These are phyloP conservation scores for Amaranthus palmeri DNA, from an alignment of 148 eudicot species.

Conservation along the genomic window DNA sequence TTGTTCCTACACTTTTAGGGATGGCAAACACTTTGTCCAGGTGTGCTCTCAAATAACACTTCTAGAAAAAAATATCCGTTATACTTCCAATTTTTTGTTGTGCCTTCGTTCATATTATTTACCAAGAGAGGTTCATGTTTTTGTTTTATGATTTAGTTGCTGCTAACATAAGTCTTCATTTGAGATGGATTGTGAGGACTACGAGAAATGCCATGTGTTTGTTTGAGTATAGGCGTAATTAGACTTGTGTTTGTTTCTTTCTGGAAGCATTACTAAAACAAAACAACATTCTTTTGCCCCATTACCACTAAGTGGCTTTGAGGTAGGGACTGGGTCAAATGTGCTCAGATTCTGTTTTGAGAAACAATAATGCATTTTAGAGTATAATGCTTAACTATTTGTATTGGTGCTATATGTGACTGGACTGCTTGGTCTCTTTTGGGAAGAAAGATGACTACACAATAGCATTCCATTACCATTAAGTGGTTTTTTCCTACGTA, in stretches of 20 bases:
- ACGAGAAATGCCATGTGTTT: not conserved
- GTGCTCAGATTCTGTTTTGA: too few relatives aligned
- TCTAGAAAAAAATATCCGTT: not conserved
- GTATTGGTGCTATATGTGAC: too few relatives aligned
- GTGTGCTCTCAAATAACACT: conserved; percentile 31
- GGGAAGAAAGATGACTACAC: too few relatives aligned
- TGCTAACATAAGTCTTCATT: not conserved
- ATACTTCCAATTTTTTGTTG: too few relatives aligned
- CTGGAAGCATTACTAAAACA: not conserved
- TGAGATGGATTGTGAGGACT: not conserved
- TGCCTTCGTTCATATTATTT: not conserved
- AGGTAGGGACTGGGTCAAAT: too few relatives aligned
- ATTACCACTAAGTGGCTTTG: too few relatives aligned
- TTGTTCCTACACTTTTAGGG: conserved; percentile 71
- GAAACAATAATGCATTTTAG: too few relatives aligned
- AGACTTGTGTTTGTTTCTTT: not conserved
- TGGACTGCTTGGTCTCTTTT: too few relatives aligned
- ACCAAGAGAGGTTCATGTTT: not conserved
- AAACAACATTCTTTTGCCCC: too few relatives aligned
- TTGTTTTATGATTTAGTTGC: not conserved
- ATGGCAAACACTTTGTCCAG: conserved; percentile 81
- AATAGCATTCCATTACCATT: too few relatives aligned
- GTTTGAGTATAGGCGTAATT: not conserved
- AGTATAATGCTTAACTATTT: too few relatives aligned
- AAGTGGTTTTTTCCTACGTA: too few relatives aligned